Evolutionary conservation across 208 protist species (phyloP).

Genomic region (Polymyxa betae): DNA sequence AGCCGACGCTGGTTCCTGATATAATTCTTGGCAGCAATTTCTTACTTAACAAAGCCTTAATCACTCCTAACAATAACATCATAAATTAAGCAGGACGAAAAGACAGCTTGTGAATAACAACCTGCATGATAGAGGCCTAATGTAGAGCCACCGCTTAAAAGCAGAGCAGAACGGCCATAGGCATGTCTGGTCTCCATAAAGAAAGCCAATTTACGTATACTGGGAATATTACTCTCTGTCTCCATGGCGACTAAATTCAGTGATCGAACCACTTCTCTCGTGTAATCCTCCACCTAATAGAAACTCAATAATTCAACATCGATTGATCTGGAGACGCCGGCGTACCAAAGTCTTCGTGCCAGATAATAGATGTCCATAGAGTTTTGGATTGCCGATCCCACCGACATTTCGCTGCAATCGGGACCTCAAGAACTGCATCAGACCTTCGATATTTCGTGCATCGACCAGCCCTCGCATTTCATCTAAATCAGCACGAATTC

Average conservation of each 20-base stretch:
- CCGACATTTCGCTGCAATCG: neutral
- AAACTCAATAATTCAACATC: too few species aligned
- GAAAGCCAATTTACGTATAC: neutral
- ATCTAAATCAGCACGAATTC: neutral
- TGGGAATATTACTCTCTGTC: neutral
- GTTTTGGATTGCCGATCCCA: neutral
- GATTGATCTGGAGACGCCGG: neutral
- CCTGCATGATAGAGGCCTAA: conserved; percentile 49
- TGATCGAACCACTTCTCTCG: neutral
- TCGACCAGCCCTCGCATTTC: neutral
- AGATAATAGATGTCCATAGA: neutral
- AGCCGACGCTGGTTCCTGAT: conserved; percentile 28
- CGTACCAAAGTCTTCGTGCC: conserved; percentile 8
- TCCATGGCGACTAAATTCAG: neutral
- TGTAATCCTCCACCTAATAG: neutral
- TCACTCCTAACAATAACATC: neutral
- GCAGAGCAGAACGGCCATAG: conserved; percentile 6
- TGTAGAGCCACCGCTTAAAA: conserved; percentile 43
- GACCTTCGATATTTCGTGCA: neutral
- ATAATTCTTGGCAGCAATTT: neutral
- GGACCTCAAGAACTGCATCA: neutral
- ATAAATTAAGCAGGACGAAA: too few species aligned
- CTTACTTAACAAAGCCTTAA: neutral
- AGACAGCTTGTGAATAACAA: neutral
- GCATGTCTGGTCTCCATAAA: neutral